Evolutionary conservation across 805 yeast genomes (phyloP).

Genomic region (Metschnikowia bowlesiae): DNA sequence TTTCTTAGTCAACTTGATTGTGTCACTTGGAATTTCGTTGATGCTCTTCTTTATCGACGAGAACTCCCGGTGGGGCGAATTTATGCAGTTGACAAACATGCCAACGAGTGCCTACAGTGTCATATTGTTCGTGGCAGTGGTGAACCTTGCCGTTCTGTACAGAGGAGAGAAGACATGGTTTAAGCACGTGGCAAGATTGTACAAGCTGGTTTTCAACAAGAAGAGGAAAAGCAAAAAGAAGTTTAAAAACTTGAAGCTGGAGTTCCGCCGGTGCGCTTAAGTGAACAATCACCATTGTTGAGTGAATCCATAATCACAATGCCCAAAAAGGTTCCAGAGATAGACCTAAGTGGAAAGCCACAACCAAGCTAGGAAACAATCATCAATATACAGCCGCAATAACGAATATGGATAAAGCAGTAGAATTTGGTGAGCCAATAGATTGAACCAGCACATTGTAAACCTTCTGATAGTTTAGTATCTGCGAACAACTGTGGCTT

Average conservation of each 20-base stretch:
- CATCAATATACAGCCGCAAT: too few relatives aligned
- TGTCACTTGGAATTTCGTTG: conserved; percentile 48
- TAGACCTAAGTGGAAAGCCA: too few relatives aligned
- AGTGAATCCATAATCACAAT: too few relatives aligned
- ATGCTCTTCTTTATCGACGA: conserved; percentile 52
- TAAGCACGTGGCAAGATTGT: conserved; percentile 33
- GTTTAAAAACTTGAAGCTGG: conserved; percentile 20
- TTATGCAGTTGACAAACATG: conserved; percentile 73
- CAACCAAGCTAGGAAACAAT: too few relatives aligned
- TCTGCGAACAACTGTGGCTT: too few relatives aligned
- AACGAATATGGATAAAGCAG: too few relatives aligned
- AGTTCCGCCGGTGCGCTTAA: not conserved
- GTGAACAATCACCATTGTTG: too few relatives aligned
- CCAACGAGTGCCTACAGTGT: conserved; percentile 46
- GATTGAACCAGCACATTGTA: too few relatives aligned
- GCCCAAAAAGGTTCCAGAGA: too few relatives aligned
- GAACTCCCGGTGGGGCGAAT: conserved; percentile 51
- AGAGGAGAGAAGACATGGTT: conserved; percentile 45
- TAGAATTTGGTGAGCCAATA: too few relatives aligned
- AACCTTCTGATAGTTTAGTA: too few relatives aligned
- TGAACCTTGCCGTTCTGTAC: conserved; percentile 48
- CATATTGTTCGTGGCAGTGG: conserved; percentile 43
- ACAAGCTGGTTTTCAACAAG: conserved; percentile 31
- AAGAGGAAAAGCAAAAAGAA: conserved; percentile 31
- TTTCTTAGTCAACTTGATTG: conserved; percentile 57